Evolutionary conservation across 2,329 filamentous ascomycete genomes (phyloP), one percentile per base, ranked within the genome.

Genomic region (Botrytis tulipae): DNA sequence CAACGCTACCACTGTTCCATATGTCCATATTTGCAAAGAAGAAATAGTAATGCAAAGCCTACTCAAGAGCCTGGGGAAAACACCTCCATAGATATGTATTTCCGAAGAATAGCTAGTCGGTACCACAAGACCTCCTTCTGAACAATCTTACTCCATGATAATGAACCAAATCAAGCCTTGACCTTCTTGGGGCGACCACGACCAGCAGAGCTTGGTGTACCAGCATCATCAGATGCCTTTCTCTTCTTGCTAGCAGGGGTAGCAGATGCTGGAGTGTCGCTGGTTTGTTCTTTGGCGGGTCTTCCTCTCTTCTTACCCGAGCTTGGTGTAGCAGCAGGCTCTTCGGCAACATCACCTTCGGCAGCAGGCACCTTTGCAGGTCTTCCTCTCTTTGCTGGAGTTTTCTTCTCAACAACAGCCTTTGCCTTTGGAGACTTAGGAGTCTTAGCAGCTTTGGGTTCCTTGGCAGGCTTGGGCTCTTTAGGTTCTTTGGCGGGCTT

Each of bases 161-260:
- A 16, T 20, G n/a, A 48, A 48, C 12, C n/a, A 69, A 54, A 46
- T 63, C 35, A 71, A 51, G 59, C 57, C 44, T 73, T 62, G 10
- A 32, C n/a, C 48, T 62, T 73, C 72, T 73, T 73, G n/a, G 72
- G 66, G 44, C 72, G 66, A 29, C 72, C 66, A 46, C 72, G 72
- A n/a, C 42, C 42, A 59, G 67, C 35, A n/a, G 71, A 61, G n/a
- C 3, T 54, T 59, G 71, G 71, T 18, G 51, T 69, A 40, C 22
- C 40, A 35, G 25, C 70, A 46, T 54, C 70, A 72, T 71, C 72
- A 46, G 59, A 25, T 40, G 48, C 46, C 32, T 73, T 73, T 65
- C 72, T 71, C 61, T 73, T 73, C 68, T 73, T 73, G 16, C 66
- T 70, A 37, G 32, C 48, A 29, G 72, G 72, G 10, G 72, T 73